phyloP scores from a whole-genome alignment of 306 rosid genomes.

The Vigna nakashimae region DNA sequence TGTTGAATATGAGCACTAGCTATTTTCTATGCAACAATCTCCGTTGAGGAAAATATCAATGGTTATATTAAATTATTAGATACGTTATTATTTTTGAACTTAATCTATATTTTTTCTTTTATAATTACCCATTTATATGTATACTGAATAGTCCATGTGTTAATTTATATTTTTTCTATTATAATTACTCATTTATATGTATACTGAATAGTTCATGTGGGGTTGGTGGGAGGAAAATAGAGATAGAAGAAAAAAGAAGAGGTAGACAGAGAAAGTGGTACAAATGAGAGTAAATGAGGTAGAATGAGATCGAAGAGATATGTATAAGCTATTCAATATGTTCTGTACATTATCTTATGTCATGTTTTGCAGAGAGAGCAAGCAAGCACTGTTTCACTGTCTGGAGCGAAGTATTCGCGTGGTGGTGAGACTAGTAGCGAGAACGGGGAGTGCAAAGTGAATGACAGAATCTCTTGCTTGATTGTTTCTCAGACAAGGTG shows the following conservation, averaged over 20 bases:
- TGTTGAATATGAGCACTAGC: neutral
- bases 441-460: slow-evolving; percentile 42
- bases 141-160: too few relatives aligned
- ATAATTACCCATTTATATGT: too few relatives aligned
- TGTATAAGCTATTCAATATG: slow-evolving; percentile 5
- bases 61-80: too few relatives aligned
- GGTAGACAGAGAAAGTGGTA: neutral
- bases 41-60: neutral
- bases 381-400: slow-evolving; percentile 29
- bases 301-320: neutral
- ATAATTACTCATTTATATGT: too few relatives aligned
- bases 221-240: neutral
- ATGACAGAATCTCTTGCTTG: slow-evolving; percentile 59
- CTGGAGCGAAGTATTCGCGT: slow-evolving; percentile 27
- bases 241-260: neutral
- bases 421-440: slow-evolving; percentile 41
- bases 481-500: slow-evolving; percentile 63
- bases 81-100: too few relatives aligned
- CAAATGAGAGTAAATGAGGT: neutral
- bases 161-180: too few relatives aligned
- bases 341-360: slow-evolving; percentile 18
- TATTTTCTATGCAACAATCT: neutral
- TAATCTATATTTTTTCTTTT: too few relatives aligned
- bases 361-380: slow-evolving; percentile 51
- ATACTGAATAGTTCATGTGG: too few relatives aligned